Conservation (phyloP, 139 green algal species). For the Pleodorina starrii region DNA sequence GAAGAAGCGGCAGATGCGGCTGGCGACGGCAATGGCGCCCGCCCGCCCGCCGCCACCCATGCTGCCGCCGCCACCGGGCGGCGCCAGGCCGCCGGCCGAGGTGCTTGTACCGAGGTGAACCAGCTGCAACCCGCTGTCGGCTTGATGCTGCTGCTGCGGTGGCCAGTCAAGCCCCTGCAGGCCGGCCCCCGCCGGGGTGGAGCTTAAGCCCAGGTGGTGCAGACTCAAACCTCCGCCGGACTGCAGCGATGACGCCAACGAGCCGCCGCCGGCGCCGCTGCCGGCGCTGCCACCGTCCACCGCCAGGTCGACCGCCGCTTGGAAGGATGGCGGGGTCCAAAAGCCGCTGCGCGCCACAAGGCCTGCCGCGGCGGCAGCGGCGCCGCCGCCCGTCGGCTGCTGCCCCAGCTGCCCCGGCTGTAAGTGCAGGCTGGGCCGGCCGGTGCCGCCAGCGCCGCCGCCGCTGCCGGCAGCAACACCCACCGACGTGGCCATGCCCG, state of each 20-base stretch:
- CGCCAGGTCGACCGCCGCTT: not conserved
- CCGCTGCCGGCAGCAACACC: not conserved
- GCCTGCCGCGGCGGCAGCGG: too few relatives aligned
- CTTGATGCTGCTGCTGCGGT: constrained; percentile 13
- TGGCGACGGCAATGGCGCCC: not conserved
- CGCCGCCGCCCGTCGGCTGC: not conserved
- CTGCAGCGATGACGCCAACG: not conserved
- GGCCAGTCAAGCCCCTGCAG: not conserved
- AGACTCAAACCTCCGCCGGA: not conserved
- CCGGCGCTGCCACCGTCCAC: not conserved
- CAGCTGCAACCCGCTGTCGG: not conserved
- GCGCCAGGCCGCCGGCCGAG: not conserved
- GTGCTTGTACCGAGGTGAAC: not conserved
- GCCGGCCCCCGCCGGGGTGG: not conserved
- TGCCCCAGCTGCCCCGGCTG: not conserved
- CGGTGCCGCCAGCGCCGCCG: not conserved
- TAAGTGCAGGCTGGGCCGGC: constrained; percentile 11
- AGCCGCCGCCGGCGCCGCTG: not conserved
- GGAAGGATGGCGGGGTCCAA: constrained; percentile 45
- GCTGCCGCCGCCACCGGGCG: not conserved
- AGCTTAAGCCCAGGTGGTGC: not conserved
- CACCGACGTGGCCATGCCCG: not conserved
- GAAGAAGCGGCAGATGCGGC: constrained; percentile 31
- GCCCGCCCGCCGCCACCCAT: not conserved
- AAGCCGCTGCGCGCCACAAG: constrained; percentile 23